Percentiles rank a stretch among this genome's conserved stretches.
These are phyloP conservation scores for Grammothele lineata DNA, from an alignment of 768 basidiomycete species.

Conservation along the genomic window DNA sequence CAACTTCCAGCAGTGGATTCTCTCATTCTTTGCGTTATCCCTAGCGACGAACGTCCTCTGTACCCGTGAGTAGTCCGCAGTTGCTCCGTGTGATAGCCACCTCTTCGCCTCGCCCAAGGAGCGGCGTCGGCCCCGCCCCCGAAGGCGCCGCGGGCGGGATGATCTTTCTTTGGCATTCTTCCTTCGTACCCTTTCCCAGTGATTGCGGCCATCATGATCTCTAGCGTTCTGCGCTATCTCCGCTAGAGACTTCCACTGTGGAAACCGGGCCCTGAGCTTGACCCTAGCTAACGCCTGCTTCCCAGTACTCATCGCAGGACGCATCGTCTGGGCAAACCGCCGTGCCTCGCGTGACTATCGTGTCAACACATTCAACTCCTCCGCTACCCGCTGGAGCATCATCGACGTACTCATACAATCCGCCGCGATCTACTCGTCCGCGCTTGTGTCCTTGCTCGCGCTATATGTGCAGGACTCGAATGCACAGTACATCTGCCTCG, in stretches of 20 bases:
- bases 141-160: too few relatives aligned
- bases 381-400: slow-evolving; percentile 1
- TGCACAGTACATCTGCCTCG: slow-evolving; percentile 8
- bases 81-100: too few relatives aligned
- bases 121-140: too few relatives aligned
- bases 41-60: neutral
- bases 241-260: too few relatives aligned
- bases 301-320: slow-evolving; percentile 4
- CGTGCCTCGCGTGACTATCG: neutral
- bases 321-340: slow-evolving; percentile 2
- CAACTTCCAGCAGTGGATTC: slow-evolving; percentile 1
- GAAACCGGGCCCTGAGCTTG: neutral
- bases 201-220: too few relatives aligned
- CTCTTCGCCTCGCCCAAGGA: too few relatives aligned
- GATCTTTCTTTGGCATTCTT: too few relatives aligned
- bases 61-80: slow-evolving; percentile 5
- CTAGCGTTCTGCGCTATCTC: too few relatives aligned
- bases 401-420: slow-evolving; percentile 12
- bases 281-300: neutral
- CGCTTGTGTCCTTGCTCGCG: slow-evolving; percentile 4
- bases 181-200: too few relatives aligned
- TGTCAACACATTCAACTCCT: neutral
- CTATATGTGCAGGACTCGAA: slow-evolving; percentile 6
- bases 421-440: slow-evolving; percentile 10
- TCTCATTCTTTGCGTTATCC: slow-evolving; percentile 2